These are phyloP conservation scores for Colletotrichum sp. DNA, from an alignment of 2,329 filamentous ascomycete genomes.

Conservation along the genomic window DNA sequence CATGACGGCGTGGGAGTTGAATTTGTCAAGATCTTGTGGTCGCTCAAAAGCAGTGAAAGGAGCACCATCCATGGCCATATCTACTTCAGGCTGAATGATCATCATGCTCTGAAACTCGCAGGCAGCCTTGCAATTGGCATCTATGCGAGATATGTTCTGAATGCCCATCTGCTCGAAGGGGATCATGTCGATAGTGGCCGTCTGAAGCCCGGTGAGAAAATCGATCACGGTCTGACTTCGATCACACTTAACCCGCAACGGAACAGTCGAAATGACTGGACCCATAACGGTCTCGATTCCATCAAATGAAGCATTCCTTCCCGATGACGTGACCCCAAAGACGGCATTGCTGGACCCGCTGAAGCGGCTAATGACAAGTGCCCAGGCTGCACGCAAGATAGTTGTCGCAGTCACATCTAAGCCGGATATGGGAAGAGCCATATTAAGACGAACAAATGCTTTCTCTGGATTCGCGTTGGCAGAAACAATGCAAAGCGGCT, in stretches of 20 bases:
- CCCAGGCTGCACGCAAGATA: slow-evolving; percentile 40
- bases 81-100: slow-evolving; percentile 20
- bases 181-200: slow-evolving; percentile 29
- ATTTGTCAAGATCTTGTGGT: slow-evolving; percentile 10
- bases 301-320: slow-evolving; percentile 23
- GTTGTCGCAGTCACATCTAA: not conserved
- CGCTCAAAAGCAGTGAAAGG: not conserved
- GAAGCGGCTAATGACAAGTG: slow-evolving; percentile 40
- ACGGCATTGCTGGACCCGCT: slow-evolving; percentile 38
- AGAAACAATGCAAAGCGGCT: not conserved
- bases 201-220: slow-evolving; percentile 29
- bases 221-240: not conserved
- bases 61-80: not conserved
- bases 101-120: slow-evolving; percentile 18
- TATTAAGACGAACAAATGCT: not conserved
- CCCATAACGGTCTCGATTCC: slow-evolving; percentile 31
- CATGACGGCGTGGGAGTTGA: slow-evolving; percentile 11
- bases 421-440: not conserved
- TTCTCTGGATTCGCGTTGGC: not conserved
- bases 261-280: slow-evolving; percentile 24
- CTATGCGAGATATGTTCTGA: slow-evolving; percentile 28
- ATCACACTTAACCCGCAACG: not conserved
- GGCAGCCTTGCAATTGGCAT: not conserved
- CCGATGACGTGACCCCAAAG: slow-evolving; percentile 44
- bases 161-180: slow-evolving; percentile 34